Percentiles rank a stretch among this genome's conserved stretches.
Conservation (phyloP, 1,284 basidiomycete species). For the Flammula alnicola region DNA sequence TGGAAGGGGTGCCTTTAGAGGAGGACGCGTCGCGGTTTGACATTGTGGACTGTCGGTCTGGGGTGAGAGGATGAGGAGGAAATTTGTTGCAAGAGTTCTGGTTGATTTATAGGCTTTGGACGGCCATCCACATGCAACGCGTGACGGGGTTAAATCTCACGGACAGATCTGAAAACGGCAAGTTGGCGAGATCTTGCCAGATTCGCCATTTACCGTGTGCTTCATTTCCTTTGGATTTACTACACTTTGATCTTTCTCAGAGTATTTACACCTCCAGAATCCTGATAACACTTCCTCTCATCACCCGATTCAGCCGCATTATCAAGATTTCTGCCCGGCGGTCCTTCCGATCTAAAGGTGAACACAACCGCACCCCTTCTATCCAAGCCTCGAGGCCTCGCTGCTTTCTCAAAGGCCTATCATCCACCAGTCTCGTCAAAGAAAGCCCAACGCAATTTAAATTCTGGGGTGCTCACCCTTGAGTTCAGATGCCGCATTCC, state of each 20-base stretch:
- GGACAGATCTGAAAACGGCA: conserved; percentile 21
- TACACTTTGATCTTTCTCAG: conserved; percentile 19
- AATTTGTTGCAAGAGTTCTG: conserved; percentile 8
- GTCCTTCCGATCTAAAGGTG: conserved; percentile 23
- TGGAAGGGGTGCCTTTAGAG: conserved; percentile 37
- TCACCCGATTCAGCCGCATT: conserved; percentile 16
- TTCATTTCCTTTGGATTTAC: conserved; percentile 12
- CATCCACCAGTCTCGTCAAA: conserved; percentile 10
- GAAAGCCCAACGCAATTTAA: conserved; percentile 21
- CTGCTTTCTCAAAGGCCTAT: neutral
- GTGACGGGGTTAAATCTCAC: conserved; percentile 24
- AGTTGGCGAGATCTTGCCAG: conserved; percentile 21
- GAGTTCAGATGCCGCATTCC: conserved; percentile 7
- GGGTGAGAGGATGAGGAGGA: neutral
- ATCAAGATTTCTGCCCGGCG: conserved; percentile 20
- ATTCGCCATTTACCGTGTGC: conserved; percentile 21
- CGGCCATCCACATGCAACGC: conserved; percentile 24
- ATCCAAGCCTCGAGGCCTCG: conserved; percentile 22
- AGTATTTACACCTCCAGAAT: conserved; percentile 1
- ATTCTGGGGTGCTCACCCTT: conserved; percentile 25
- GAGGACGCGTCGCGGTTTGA: conserved; percentile 22
- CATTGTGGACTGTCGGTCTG: conserved; percentile 11
- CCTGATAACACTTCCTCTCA: conserved; percentile 15
- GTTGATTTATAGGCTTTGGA: conserved; percentile 23
- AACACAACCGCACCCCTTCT: conserved; percentile 10